phyloP scores from a whole-genome alignment of 1,284 basidiomycete genomes.

The Baeospora myosura region DNA sequence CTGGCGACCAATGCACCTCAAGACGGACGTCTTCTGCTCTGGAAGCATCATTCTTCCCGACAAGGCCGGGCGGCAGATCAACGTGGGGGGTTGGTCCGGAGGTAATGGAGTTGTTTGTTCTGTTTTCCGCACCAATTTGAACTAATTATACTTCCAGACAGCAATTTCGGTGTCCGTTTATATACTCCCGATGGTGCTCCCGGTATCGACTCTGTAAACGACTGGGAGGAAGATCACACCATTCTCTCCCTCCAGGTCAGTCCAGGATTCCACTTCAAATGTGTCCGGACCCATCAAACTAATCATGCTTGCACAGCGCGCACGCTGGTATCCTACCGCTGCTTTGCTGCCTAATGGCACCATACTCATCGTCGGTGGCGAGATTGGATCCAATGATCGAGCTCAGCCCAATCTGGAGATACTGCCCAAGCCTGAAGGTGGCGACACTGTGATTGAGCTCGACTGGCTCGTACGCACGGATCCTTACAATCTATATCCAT shows the following conservation, averaged over 20 bases:
- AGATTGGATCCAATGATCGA: slow-evolving; percentile 59
- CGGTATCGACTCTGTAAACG: slow-evolving; percentile 47
- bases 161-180: slow-evolving; percentile 61
- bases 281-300: neutral
- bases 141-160: slow-evolving; percentile 27
- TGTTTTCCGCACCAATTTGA: slow-evolving; percentile 28
- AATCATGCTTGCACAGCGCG: slow-evolving; percentile 31
- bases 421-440: slow-evolving; percentile 37
- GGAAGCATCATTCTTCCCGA: slow-evolving; percentile 68
- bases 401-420: slow-evolving; percentile 63
- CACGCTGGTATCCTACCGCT: slow-evolving; percentile 68
- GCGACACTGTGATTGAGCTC: slow-evolving; percentile 33
- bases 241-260: slow-evolving; percentile 38
- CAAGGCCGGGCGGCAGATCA: slow-evolving; percentile 58
- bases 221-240: slow-evolving; percentile 44
- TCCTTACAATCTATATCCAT: slow-evolving; percentile 72
- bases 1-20: slow-evolving; percentile 68
- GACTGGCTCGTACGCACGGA: slow-evolving; percentile 51
- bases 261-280: neutral
- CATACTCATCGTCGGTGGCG: slow-evolving; percentile 66
- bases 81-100: slow-evolving; percentile 61
- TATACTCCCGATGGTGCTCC: slow-evolving; percentile 41
- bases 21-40: slow-evolving; percentile 72
- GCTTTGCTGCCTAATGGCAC: slow-evolving; percentile 62
- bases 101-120: neutral